These are phyloP conservation scores for Knoxdaviesia capensis DNA, from an alignment of 2,329 filamentous ascomycete species.

Conservation along the genomic window DNA sequence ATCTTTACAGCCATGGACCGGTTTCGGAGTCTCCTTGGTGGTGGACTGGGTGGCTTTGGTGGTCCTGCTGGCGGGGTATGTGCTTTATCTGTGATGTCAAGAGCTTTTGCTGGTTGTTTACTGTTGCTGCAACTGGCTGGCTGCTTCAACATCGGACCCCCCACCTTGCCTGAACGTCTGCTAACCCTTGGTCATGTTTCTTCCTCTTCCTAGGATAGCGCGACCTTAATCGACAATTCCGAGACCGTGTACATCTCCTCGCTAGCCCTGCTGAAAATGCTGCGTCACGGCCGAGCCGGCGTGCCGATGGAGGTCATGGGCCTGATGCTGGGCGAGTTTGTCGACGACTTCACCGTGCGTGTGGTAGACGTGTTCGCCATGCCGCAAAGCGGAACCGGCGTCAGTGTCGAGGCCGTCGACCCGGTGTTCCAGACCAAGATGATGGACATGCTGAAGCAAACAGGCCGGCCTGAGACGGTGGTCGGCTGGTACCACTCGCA, in stretches of 20 bases:
- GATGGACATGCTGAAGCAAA: conserved; percentile 99
- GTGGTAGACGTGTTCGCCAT: conserved; percentile 98
- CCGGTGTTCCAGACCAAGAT: conserved; percentile 99
- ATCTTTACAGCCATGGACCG: conserved; percentile 51
- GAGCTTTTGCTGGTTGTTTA: too few species aligned
- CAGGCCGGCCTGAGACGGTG: conserved; percentile 90
- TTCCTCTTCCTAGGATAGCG: conserved; percentile 46
- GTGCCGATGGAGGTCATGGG: conserved; percentile 99
- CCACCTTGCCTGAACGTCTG: too few species aligned
- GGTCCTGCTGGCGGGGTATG: conserved; percentile 13
- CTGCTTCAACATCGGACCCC: too few species aligned
- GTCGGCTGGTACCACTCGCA: conserved; percentile 99
- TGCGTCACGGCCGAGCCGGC: conserved; percentile 88
- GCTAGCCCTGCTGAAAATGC: conserved; percentile 91
- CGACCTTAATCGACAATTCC: conserved; percentile 89
- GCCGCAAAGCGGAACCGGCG: conserved; percentile 95
- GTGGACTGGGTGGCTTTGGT: conserved; percentile 47
- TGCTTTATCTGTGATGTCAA: neutral
- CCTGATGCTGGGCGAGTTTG: conserved; percentile 49
- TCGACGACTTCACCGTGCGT: conserved; percentile 46
- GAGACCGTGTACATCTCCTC: conserved; percentile 99
- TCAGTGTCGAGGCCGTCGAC: conserved; percentile 95
- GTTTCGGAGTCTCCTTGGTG: conserved; percentile 72
- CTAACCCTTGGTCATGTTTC: too few species aligned
- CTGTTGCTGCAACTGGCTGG: too few species aligned